Conservation (phyloP, 2,329 filamentous ascomycete species). For the Neopestalotiopsis clavispora region DNA sequence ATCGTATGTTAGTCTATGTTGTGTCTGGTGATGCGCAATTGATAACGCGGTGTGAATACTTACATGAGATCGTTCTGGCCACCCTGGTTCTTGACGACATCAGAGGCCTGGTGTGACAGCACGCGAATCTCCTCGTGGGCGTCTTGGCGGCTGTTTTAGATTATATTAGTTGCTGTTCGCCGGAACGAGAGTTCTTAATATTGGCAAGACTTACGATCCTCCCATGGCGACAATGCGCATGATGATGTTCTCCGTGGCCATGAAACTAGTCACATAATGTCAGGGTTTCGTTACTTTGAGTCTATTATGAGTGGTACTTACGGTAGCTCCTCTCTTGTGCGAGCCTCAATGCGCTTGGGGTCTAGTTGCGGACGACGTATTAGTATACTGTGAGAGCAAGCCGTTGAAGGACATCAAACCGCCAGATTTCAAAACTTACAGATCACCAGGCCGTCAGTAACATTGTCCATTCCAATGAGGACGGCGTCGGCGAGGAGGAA, state of each 20-base stretch:
- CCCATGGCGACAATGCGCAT: neutral
- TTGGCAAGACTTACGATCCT: neutral
- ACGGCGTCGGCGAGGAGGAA: constrained; percentile 74
- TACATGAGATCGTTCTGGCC: constrained; percentile 75
- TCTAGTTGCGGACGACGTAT: neutral
- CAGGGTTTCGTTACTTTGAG: too few relatives aligned
- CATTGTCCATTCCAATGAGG: constrained; percentile 70
- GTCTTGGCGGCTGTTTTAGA: constrained; percentile 27
- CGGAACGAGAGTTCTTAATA: too few relatives aligned
- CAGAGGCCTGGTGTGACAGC: constrained; percentile 75
- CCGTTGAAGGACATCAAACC: constrained; percentile 51
- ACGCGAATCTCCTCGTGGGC: constrained; percentile 84
- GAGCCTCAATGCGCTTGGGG: constrained; percentile 13
- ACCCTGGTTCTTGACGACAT: constrained; percentile 56
- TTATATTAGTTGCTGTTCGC: too few relatives aligned
- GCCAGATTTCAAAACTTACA: constrained; percentile 38
- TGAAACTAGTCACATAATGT: constrained; percentile 56
- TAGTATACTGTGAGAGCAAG: too few relatives aligned
- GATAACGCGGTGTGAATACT: constrained; percentile 39
- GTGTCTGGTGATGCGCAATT: neutral
- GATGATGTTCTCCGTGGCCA: constrained; percentile 57
- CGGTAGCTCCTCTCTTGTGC: constrained; percentile 58
- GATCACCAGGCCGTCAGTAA: constrained; percentile 72
- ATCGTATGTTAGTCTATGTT: neutral
- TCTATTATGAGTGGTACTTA: too few relatives aligned